phyloP scores from a whole-genome alignment of 108 stramenopile species.

The Seminavis robusta region DNA sequence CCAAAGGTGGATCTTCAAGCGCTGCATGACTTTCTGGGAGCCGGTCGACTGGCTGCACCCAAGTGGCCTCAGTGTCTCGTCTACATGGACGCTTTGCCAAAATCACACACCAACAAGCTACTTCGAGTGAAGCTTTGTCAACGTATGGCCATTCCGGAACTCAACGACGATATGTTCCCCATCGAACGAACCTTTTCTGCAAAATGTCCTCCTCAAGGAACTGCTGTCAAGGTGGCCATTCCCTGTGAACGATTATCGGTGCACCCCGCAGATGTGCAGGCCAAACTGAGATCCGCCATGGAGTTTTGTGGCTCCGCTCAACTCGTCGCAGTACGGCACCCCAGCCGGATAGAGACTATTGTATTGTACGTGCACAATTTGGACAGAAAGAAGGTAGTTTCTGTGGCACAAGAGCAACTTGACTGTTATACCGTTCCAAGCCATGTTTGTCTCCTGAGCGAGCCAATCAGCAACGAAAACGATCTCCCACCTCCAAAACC shows the following conservation, averaged over 20 bases:
- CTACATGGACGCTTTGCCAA: constrained; percentile 62
- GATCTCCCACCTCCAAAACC: constrained; percentile 9
- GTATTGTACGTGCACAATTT: constrained; percentile 36
- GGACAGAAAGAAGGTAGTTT: constrained; percentile 20
- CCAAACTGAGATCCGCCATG: constrained; percentile 18
- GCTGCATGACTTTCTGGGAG: constrained; percentile 40
- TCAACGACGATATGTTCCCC: constrained; percentile 44
- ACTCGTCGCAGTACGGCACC: constrained; percentile 24
- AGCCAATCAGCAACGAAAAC: neutral
- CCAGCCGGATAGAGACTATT: constrained; percentile 28
- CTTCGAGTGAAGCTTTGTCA: constrained; percentile 51
- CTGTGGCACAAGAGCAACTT: constrained; percentile 18
- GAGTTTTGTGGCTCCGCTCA: constrained; percentile 1
- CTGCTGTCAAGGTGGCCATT: constrained; percentile 40
- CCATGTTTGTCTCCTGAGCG: neutral
- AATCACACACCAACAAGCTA: constrained; percentile 54
- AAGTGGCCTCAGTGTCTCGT: constrained; percentile 64
- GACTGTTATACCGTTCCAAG: constrained; percentile 32
- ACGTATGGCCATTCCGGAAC: constrained; percentile 39
- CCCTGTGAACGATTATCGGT: constrained; percentile 28
- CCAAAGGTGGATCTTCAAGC: constrained; percentile 32
- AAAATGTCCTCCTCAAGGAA: constrained; percentile 48
- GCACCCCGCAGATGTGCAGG: constrained; percentile 20
- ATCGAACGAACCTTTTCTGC: constrained; percentile 52
- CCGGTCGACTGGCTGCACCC: constrained; percentile 31